phyloP scores from a whole-genome alignment of 1,284 basidiomycete species.

The Melampsora americana region DNA sequence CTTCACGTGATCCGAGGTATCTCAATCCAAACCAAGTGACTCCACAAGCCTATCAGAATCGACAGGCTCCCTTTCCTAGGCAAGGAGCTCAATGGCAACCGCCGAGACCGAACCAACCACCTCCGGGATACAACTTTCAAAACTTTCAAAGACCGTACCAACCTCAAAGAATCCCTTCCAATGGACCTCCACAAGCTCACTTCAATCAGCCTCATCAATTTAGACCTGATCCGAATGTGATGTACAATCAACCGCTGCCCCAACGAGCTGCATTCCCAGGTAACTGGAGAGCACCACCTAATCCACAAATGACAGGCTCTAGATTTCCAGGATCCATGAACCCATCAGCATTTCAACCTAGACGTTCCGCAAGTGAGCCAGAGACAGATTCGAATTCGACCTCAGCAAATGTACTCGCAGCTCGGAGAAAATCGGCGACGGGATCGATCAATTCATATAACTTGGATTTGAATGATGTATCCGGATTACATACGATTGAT shows the following conservation, averaged over 20 bases:
- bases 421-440: constrained; percentile 3
- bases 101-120: background rate
- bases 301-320: background rate
- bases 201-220: background rate
- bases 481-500: background rate
- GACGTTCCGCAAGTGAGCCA: background rate
- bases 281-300: background rate
- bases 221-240: background rate
- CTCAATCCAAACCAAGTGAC: background rate
- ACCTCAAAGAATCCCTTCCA: background rate
- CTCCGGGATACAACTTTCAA: background rate
- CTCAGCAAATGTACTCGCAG: background rate
- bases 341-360: background rate
- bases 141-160: background rate
- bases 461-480: background rate
- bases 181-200: background rate
- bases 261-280: background rate
- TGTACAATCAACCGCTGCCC: background rate
- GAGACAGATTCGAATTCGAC: background rate
- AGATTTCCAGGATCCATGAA: background rate
- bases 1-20: background rate
- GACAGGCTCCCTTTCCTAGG: background rate
- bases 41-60: background rate
- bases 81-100: constrained; percentile 9
- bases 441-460: background rate